Evolutionary conservation across 2,329 filamentous ascomycete genomes (phyloP), one percentile per base, ranked within the genome.

Genomic region (Aspergillus persii): DNA sequence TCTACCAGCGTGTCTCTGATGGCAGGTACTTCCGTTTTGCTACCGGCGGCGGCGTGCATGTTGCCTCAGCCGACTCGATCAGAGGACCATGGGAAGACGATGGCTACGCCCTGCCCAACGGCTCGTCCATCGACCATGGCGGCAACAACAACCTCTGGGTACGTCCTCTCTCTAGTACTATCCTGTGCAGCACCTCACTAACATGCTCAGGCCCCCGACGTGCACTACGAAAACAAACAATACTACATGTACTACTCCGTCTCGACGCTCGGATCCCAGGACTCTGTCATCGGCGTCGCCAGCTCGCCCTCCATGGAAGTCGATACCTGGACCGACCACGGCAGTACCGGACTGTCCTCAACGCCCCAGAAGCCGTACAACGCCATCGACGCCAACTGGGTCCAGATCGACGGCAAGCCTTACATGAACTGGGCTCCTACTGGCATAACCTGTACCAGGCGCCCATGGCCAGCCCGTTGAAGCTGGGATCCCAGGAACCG

Each of bases 181-280:
- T 23, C 18, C 18, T 23, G 18, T 23, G 18, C 18, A 23, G 2
- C 18, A 23, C 18, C 18, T 23, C 18, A 23, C 18, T 23, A 23
- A 23, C 18, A 23, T 23, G 18, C 18, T 23, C 46, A 87, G 86
- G 88, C 88, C 7, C 88, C 88, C 0, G 87, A 90, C 66, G 83
- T 89, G 8, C 73, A 77, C 47, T 77, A 83, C 36, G 77, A 89
- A 18, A 83, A 81, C 58, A 76, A 75, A 56, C 79, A 77, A 0
- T 90, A 89, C 76, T 85, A 88, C 67, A 74, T 86, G 54, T 89
- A 88, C 80, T 89, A 90, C 74, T 79, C 83, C 1, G 83, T 88
- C 33, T 86, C 82, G 29, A 76, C 82, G 3, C 87, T 87, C 61
- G 86, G 87, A 8, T 81, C 79, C 0, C 84, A 86, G 61, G 76